Conservation (phyloP, 768 basidiomycete species). For the Mycena haematopus region DNA sequence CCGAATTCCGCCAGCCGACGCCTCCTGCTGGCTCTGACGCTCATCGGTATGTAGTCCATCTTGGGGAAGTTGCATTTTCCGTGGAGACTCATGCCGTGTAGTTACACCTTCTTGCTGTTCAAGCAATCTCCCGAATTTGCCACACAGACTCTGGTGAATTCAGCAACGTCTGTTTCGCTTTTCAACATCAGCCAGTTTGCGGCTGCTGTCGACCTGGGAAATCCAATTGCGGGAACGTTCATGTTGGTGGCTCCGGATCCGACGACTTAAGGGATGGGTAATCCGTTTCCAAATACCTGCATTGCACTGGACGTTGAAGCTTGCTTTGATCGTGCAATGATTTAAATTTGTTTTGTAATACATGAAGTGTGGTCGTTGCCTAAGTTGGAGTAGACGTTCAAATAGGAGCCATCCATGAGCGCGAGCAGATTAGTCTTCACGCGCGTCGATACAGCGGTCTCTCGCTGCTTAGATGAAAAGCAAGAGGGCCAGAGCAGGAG, state of each 20-base stretch:
- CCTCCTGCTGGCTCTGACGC: constrained; percentile 50
- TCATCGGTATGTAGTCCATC: constrained; percentile 43
- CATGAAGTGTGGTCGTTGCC: constrained; percentile 13
- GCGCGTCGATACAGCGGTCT: not conserved
- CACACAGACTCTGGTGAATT: constrained; percentile 45
- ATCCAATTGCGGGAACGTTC: constrained; percentile 56
- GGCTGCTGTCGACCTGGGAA: constrained; percentile 46
- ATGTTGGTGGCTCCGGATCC: constrained; percentile 47
- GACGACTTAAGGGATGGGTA: not conserved
- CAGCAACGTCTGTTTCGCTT: constrained; percentile 39
- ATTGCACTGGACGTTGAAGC: not conserved
- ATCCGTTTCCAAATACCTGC: not conserved
- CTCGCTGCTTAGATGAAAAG: constrained; percentile 20
- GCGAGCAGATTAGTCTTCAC: not conserved
- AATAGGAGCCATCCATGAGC: not conserved
- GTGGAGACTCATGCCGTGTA: constrained; percentile 20
- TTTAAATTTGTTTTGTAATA: constrained; percentile 22
- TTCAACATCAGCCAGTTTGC: constrained; percentile 57
- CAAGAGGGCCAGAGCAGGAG: constrained; percentile 19
- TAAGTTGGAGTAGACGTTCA: constrained; percentile 10
- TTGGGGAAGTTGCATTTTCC: not conserved
- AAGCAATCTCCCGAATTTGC: constrained; percentile 49
- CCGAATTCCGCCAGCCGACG: constrained; percentile 46
- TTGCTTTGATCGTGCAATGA: constrained; percentile 7
- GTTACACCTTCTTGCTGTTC: constrained; percentile 57